Evolutionary conservation across 208 protist genomes (phyloP).

Genomic region (Acanthamoeba sp.): DNA sequence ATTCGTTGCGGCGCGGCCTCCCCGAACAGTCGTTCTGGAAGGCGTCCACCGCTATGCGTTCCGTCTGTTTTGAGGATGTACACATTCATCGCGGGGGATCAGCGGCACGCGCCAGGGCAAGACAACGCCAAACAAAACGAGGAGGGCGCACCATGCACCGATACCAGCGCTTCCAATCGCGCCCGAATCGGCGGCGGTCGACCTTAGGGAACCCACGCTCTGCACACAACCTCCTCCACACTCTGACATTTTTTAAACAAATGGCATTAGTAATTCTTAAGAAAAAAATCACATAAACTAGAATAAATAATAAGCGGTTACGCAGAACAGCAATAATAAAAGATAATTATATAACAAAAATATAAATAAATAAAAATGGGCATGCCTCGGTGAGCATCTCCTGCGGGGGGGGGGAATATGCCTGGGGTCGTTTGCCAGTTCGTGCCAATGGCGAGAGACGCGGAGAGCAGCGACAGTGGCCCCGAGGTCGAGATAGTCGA

Average conservation of each 20-base stretch:
- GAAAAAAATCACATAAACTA: background rate
- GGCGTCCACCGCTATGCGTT: background rate
- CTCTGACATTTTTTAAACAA: background rate
- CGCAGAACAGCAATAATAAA: too few species aligned
- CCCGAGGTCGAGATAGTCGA: slow-evolving; percentile 9
- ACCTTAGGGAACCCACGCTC: background rate
- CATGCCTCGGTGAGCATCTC: too few species aligned
- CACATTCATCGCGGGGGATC: too few species aligned
- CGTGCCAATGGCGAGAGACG: background rate
- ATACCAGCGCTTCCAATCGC: slow-evolving; percentile 28
- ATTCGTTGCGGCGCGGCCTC: background rate
- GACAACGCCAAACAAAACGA: background rate
- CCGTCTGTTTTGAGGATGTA: too few species aligned
- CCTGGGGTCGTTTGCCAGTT: slow-evolving; percentile 41
- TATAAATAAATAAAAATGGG: too few species aligned
- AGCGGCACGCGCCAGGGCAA: background rate
- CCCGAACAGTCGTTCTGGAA: background rate
- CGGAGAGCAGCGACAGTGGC: background rate
- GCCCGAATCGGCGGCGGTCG: background rate
- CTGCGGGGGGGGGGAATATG: background rate
- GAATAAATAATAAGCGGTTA: too few species aligned
- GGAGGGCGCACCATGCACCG: background rate
- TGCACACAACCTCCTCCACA: background rate
- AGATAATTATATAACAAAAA: too few species aligned
- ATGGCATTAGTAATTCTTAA: background rate